phyloP scores from a whole-genome alignment of 2,329 filamentous ascomycete species.

The Aspergillus flavus region DNA sequence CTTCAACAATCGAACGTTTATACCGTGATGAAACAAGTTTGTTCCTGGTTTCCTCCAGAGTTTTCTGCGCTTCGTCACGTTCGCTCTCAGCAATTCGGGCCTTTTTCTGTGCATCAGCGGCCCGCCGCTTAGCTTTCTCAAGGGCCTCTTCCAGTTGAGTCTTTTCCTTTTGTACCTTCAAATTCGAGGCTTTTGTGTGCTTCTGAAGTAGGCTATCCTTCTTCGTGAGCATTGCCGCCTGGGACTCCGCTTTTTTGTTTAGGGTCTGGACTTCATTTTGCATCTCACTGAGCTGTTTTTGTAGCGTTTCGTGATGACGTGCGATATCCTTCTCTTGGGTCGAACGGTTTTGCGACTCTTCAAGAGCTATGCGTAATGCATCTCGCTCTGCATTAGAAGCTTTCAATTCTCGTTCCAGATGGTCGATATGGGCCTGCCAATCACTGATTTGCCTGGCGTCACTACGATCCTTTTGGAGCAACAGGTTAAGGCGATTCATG shows the following conservation, averaged over 20 bases:
- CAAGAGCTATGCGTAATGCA: background rate
- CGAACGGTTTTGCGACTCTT: constrained; percentile 1
- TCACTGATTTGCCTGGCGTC: background rate
- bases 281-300: background rate
- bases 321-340: background rate
- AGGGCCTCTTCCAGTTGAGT: background rate
- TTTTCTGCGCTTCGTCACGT: background rate
- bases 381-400: background rate
- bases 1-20: background rate
- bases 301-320: background rate
- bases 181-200: background rate
- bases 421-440: background rate
- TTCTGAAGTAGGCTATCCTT: background rate
- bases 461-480: background rate
- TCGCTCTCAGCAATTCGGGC: background rate
- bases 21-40: background rate
- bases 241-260: background rate
- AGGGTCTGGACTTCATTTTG: background rate
- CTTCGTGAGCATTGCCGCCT: background rate
- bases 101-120: background rate
- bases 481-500: background rate
- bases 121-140: background rate
- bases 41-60: background rate
- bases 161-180: background rate
- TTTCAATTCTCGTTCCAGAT: background rate